Percentiles rank a stretch among this genome's conserved stretches.
phyloP scores from a whole-genome alignment of 1,284 basidiomycete species.

The Testicularia cyperi region DNA sequence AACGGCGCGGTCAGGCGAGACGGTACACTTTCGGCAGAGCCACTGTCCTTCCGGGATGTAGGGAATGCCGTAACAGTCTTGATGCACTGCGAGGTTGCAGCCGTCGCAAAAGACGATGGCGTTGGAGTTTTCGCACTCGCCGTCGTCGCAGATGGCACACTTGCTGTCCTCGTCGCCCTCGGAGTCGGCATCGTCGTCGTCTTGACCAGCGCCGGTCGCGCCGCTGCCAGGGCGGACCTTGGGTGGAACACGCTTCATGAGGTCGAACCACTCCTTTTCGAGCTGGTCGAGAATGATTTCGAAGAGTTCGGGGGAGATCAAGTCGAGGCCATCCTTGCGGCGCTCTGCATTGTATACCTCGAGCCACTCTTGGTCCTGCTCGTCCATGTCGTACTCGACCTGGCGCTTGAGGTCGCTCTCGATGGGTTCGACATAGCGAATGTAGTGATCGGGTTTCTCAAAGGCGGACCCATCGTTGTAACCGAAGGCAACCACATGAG shows the following conservation, averaged over 20 bases:
- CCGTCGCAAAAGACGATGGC: conserved; percentile 99
- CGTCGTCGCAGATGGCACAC: conserved; percentile 95
- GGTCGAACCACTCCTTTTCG: conserved; percentile 98
- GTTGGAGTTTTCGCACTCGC: conserved; percentile 97
- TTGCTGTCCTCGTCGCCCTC: conserved; percentile 65
- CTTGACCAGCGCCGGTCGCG: conserved; percentile 9
- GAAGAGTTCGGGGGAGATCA: conserved; percentile 73
- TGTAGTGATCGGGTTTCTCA: conserved; percentile 77
- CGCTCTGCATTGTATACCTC: conserved; percentile 81
- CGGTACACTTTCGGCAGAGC: conserved; percentile 97
- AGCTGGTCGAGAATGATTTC: conserved; percentile 95
- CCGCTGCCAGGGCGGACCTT: conserved; percentile 24
- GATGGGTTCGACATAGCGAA: conserved; percentile 87
- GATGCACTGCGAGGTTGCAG: conserved; percentile 97
- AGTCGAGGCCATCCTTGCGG: conserved; percentile 73
- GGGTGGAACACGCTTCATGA: conserved; percentile 62
- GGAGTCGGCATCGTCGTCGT: conserved; percentile 33
- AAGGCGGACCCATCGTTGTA: conserved; percentile 76
- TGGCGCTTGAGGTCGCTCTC: conserved; percentile 87
- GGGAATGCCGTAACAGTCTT: conserved; percentile 98
- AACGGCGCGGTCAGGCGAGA: conserved; percentile 93
- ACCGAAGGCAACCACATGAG: conserved; percentile 48
- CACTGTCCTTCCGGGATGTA: conserved; percentile 99
- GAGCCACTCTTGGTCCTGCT: conserved; percentile 98
- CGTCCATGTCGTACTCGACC: conserved; percentile 99